Conservation (phyloP, 768 basidiomycete genomes). For the Collybia mongolica region DNA sequence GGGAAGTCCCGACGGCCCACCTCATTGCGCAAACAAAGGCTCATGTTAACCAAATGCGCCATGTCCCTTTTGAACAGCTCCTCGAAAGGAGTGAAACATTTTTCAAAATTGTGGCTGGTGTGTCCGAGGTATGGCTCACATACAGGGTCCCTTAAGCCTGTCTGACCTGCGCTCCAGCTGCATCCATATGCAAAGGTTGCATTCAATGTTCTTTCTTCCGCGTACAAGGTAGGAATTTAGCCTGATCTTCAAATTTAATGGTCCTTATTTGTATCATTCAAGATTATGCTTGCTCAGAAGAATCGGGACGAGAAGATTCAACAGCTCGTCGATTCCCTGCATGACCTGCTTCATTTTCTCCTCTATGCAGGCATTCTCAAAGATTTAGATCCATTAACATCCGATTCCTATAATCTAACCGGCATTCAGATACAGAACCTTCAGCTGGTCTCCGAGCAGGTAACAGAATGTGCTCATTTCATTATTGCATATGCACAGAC, state of each 20-base stretch:
- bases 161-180: neutral
- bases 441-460: conserved; percentile 18
- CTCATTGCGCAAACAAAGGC: neutral
- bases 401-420: neutral
- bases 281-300: neutral
- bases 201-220: neutral
- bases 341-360: neutral
- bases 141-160: neutral
- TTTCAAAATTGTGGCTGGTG: neutral
- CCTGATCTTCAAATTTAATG: neutral
- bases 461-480: conserved; percentile 27
- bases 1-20: neutral
- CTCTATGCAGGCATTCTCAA: neutral
- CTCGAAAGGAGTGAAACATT: neutral
- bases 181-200: neutral
- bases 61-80: neutral
- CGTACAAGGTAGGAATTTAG: neutral
- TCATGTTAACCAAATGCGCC: neutral
- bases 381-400: neutral
- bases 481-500: conserved; percentile 21
- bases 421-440: conserved; percentile 12
- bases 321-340: neutral
- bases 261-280: neutral
- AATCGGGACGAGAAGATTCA: neutral
- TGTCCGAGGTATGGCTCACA: neutral